Evolutionary conservation across 345 rosid genomes (phyloP), one percentile per base, ranked within the genome.

Genomic region (Citrus hindsii): DNA sequence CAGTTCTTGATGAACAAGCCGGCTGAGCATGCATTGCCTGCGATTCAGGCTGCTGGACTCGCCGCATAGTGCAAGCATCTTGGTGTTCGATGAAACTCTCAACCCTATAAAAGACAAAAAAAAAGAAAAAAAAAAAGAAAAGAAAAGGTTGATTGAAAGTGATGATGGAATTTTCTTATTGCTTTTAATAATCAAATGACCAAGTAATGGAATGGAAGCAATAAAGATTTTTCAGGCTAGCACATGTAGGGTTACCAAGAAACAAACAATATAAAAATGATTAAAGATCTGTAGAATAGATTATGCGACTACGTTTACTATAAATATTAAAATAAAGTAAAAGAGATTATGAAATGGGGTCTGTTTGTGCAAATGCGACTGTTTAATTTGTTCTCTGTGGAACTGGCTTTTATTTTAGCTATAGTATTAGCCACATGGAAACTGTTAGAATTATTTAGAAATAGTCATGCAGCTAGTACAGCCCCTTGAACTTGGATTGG

Each of bases 81-180:
- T 93, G 98, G 76, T 93, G 98, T 58, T 93, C 98, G 10, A 93
- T 93, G 80, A 92, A 93, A 84, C 94, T 93, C 87, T 93, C 96
- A 46, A 92, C 96, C 86, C 96, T 93, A 77, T 25, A 61, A 19
- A 48, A 75, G 81, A 24, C 21, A 65, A 33, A 42, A 69, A 75
- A 14, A 58, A 78, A 1, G 37, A 27, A 48, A 56, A 40, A 27
- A 51, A 72, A 33, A 60, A 33, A 35, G 56, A 73, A 14, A 58
- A 62, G 42, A 32, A 58, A 69, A 12, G 76, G 73, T 80, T 73
- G 33, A 73, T 66, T 79, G 77, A 64, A 74, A 62, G 46, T 24
- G 67, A 82, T 48, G 33, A 40, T 77, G 66, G 76, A 69, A 72
- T 78, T 18, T 76, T 83, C 79, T 28, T 73, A 38, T 60, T 76